phyloP scores from a whole-genome alignment of 495 filamentous ascomycete genomes.

The Lasiosphaeris hirsuta region DNA sequence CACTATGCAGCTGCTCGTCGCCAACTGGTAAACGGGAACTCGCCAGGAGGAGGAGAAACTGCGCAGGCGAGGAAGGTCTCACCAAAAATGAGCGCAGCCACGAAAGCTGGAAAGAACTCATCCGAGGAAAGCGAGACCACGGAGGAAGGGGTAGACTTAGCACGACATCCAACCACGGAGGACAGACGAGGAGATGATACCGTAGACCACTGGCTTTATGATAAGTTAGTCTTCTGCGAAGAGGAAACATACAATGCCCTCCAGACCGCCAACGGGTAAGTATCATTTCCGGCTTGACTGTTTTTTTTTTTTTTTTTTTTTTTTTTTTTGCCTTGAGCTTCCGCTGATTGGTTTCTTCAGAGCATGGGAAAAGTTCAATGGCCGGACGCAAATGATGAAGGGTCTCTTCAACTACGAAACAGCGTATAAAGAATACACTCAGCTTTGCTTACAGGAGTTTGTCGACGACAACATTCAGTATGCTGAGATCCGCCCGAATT shows the following conservation, averaged over 20 bases:
- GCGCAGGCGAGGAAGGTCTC: too few species aligned
- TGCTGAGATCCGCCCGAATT: constrained; percentile 56
- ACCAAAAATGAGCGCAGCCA: too few species aligned
- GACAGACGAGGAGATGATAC: neutral
- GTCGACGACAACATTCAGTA: constrained; percentile 54
- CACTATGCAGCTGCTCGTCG: constrained; percentile 5
- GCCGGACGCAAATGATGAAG: constrained; percentile 58
- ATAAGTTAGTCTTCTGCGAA: constrained; percentile 49
- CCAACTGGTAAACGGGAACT: neutral
- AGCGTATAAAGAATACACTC: constrained; percentile 48
- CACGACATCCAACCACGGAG: too few species aligned
- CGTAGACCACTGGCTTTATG: constrained; percentile 41
- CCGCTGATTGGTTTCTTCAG: constrained; percentile 27
- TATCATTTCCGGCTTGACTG: too few species aligned
- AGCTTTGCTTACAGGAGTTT: constrained; percentile 46
- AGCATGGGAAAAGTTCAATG: constrained; percentile 54
- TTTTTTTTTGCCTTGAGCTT: neutral
- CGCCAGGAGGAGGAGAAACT: neutral
- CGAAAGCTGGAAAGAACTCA: too few species aligned
- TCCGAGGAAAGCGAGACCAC: too few species aligned
- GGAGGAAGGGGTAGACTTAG: too few species aligned
- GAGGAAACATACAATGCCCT: constrained; percentile 41
- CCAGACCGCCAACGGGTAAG: constrained; percentile 39
- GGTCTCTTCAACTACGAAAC: constrained; percentile 56
- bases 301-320: neutral